Conservation (phyloP, 441 rosid genomes). For the Populus hybrid region DNA sequence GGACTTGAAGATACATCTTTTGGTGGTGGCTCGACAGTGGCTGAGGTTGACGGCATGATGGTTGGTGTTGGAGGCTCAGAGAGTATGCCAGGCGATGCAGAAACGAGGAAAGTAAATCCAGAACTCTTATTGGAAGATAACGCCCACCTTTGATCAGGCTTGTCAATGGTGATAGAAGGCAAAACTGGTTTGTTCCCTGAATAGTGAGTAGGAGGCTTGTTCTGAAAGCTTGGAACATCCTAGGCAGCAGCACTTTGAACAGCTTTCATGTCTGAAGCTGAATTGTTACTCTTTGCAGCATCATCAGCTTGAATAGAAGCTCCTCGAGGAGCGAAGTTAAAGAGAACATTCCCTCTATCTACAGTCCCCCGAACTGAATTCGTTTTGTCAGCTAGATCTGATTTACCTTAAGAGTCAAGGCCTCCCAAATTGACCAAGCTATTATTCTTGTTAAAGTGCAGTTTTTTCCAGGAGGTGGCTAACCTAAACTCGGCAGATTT, state of each 20-base stretch:
- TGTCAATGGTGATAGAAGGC: slow-evolving; percentile 54
- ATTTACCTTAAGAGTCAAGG: slow-evolving; percentile 21
- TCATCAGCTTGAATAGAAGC: slow-evolving; percentile 23
- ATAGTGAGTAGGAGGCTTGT: slow-evolving; percentile 48
- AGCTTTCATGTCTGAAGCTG: slow-evolving; percentile 37
- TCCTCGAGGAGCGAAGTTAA: slow-evolving; percentile 29
- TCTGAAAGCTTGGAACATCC: slow-evolving; percentile 25
- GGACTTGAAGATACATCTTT: slow-evolving; percentile 44
- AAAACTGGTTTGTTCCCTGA: slow-evolving; percentile 54
- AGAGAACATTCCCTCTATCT: slow-evolving; percentile 30
- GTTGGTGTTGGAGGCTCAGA: slow-evolving; percentile 89
- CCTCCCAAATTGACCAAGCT: slow-evolving; percentile 29
- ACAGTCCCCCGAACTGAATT: slow-evolving; percentile 32
- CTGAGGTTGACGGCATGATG: slow-evolving; percentile 47
- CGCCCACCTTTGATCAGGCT: slow-evolving; percentile 49
- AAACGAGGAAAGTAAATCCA: slow-evolving; percentile 71
- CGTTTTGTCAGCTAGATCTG: slow-evolving; percentile 27
- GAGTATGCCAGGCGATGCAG: slow-evolving; percentile 44
- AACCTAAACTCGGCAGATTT: slow-evolving; percentile 72
- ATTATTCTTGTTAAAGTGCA: slow-evolving; percentile 34
- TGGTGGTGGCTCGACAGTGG: slow-evolving; percentile 29
- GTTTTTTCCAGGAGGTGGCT: slow-evolving; percentile 55
- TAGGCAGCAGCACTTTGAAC: slow-evolving; percentile 27
- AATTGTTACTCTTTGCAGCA: slow-evolving; percentile 24
- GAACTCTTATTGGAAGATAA: slow-evolving; percentile 45